Conservation (phyloP, 2,329 filamentous ascomycete genomes). For the Trichophyton mentagrophytes region DNA sequence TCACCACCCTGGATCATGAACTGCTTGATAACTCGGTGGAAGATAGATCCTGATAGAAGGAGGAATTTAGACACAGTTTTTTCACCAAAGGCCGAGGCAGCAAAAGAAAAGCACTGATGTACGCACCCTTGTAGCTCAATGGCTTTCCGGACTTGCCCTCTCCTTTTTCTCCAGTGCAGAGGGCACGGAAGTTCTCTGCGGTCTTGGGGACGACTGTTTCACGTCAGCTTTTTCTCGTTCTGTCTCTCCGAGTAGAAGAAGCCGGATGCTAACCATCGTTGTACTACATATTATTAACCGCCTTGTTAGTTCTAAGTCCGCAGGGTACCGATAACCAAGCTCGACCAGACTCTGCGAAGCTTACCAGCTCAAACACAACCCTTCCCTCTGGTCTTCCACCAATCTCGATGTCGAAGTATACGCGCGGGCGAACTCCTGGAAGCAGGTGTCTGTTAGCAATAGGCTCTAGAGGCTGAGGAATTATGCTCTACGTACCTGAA, state of each 20-base stretch:
- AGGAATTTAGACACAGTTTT: background rate
- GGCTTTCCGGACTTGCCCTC: constrained; percentile 71
- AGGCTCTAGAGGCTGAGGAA: background rate
- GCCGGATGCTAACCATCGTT: constrained; percentile 36
- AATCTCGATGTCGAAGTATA: constrained; percentile 88
- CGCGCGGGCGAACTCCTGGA: constrained; percentile 43
- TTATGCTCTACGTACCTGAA: constrained; percentile 17
- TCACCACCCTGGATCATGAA: constrained; percentile 99
- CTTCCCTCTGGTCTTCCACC: constrained; percentile 61
- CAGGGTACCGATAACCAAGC: background rate
- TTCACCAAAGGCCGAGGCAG: background rate
- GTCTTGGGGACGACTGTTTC: constrained; percentile 62
- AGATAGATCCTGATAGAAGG: constrained; percentile 52
- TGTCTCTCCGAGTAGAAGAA: constrained; percentile 31
- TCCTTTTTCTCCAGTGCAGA: constrained; percentile 69
- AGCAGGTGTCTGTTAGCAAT: background rate
- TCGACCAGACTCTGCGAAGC: constrained; percentile 17
- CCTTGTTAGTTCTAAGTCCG: background rate
- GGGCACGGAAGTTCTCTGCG: constrained; percentile 67
- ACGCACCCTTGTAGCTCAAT: constrained; percentile 68
- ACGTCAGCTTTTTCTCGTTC: background rate
- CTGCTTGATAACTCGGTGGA: constrained; percentile 95
- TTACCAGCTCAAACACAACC: constrained; percentile 71
- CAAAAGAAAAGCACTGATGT: background rate
- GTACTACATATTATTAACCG: constrained; percentile 25